Conservation (phyloP, 2,329 filamentous ascomycete species). For the Exophiala spinifera region DNA sequence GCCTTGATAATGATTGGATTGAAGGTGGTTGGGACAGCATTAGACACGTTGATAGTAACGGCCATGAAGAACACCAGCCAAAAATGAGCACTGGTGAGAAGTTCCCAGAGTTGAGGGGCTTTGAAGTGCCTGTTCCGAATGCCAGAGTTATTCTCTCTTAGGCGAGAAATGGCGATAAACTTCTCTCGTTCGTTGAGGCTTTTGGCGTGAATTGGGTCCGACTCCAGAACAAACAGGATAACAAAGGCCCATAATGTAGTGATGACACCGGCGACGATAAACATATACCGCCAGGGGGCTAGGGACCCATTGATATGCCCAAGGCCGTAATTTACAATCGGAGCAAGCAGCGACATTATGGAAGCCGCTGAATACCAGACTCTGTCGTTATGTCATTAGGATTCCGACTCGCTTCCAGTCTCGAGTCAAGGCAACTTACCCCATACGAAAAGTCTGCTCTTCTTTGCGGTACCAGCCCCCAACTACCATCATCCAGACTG, state of each 20-base stretch:
- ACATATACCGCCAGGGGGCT: conserved; percentile 45
- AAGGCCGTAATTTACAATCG: conserved; percentile 7
- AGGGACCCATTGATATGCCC: conserved; percentile 12
- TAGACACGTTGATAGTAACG: too few relatives aligned
- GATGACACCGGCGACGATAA: conserved; percentile 51
- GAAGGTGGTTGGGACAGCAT: too few relatives aligned
- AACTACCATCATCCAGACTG: too few relatives aligned
- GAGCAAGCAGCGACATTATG: not conserved
- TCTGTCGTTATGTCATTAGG: too few relatives aligned
- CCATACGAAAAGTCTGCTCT: too few relatives aligned
- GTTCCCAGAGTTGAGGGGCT: conserved; percentile 49
- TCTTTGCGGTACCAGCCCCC: too few relatives aligned
- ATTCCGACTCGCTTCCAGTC: too few relatives aligned
- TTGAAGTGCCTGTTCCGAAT: conserved; percentile 52
- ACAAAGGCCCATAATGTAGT: not conserved
- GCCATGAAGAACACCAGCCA: too few relatives aligned
- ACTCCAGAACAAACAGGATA: conserved; percentile 40
- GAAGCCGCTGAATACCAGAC: not conserved
- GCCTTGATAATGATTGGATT: too few relatives aligned
- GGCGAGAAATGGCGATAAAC: conserved; percentile 52
- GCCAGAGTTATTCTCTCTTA: conserved; percentile 56
- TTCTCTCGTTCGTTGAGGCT: conserved; percentile 51
- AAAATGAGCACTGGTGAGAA: too few relatives aligned
- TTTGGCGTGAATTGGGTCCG: conserved; percentile 51
- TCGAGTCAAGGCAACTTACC: conserved; percentile 47